Base-by-base conservation (phyloP, 225 moss, liverwort and hornwort species). In the Sphagnum contortum region DNA sequence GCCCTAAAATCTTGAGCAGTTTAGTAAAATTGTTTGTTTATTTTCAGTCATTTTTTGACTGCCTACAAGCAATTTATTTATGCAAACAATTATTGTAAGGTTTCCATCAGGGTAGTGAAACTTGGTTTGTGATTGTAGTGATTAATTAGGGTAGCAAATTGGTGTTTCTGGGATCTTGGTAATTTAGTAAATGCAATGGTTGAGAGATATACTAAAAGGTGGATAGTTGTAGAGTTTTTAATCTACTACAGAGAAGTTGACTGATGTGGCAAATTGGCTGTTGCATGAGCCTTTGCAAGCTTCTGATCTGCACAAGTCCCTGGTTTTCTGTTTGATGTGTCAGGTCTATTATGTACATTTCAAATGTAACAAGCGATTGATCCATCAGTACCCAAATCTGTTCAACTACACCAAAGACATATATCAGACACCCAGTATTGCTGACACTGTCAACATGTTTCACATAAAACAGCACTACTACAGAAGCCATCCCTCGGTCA, bases 401-500 rank as follows among this genome's bases (percentile, higher is more conserved):
- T 84, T 94, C 73, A 91, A 89, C 68, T 94, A 89, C 65, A 83
- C 78, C n/a, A 94, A 90, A 60, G 94, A 92, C 65, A 70, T 92
- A 65, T 92, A 76, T 50, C 92, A 91, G 53, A 64, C 74, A 44
- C 82, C 81, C 46, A 84, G 70, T 9, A 76, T 88, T n/a, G 75
- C 84, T 3, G 88, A 75, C 2, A 94, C 90, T 2, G 93, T 94
- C 46, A 73, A 80, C 47, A 88, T 94, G 79, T 75, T 71, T 12
- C 93, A 94, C 12, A 94, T 94, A 70, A 94, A 94, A 65, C 70
- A 88, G 11, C 86, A 88, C 55, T 94, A 94, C 66, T 94, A 86
- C 58, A 74, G 90, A 3, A 94, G 93, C 59, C 93, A 94, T 65
- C 93, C 90, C n/a, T 70, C 70, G 0, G 88, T 94, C 74, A 94